phyloP scores from a whole-genome alignment of 164 flowering plant species.

The Vitis rotundifolia region DNA sequence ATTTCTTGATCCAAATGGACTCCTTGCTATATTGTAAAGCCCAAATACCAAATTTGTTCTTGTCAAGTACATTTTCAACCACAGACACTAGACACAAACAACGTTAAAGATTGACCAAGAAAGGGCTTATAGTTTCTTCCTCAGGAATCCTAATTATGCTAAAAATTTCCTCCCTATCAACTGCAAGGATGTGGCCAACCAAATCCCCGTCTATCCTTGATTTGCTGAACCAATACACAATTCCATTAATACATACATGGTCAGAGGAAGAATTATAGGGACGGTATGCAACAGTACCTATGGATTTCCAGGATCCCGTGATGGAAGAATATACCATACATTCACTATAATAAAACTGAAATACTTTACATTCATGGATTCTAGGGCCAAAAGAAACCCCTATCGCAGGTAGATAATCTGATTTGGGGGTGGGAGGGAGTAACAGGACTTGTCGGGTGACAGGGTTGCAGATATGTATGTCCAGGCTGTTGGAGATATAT shows the following conservation, averaged over 20 bases:
- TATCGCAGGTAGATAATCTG: neutral
- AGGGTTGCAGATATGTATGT: conserved; percentile 19
- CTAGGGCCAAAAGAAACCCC: conserved; percentile 21
- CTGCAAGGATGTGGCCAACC: conserved; percentile 4
- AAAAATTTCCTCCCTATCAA: no score
- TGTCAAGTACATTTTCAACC: no score
- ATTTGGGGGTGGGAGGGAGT: conserved; percentile 12
- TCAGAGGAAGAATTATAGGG: neutral
- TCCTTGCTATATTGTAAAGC: no score
- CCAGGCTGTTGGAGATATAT: no score
- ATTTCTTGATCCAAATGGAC: no score
- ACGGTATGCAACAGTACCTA: neutral
- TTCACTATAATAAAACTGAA: conserved; percentile 12
- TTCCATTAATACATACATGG: conserved; percentile 9
- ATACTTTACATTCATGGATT: conserved; percentile 19
- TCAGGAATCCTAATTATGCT: no score
- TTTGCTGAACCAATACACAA: conserved; percentile 6
- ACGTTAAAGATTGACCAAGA: no score
- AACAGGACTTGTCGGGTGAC: conserved; percentile 8
- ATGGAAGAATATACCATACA: conserved; percentile 8
- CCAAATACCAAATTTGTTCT: no score
- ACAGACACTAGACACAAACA: no score
- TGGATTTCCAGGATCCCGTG: conserved; percentile 10
- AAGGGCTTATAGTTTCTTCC: no score
- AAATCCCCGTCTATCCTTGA: neutral